Evolutionary conservation across 2,329 filamentous ascomycete species (phyloP), one percentile per base, ranked within the genome.

Genomic region (Delphinella strobiligena): DNA sequence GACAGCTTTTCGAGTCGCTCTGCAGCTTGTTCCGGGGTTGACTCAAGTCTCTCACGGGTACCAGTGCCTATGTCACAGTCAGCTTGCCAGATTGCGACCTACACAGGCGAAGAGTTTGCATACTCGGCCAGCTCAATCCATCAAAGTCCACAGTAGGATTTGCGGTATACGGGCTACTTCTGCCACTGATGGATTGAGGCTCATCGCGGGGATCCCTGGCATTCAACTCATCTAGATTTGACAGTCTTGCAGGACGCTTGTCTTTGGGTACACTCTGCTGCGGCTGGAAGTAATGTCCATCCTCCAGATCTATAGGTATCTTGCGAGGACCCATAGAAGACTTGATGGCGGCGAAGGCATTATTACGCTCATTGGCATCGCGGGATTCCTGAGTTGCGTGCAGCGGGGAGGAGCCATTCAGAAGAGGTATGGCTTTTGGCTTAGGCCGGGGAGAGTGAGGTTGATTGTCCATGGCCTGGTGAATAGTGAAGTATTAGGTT

Each of bases 31-130:
- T 74, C 69, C 1, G 73, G 69, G 2, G 68, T 72, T 2, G 72
- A 69, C 45, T 76, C 73, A 42, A 74, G 63, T 34, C 74, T 67
- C 47, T 72, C 70, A 34, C 78, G 71, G 2, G 81, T 85, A 41
- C 82, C 81, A 24, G 62, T 61, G 50, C 74, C 75, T 78, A 40
- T 19, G 9, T 9, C 2, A 35, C 29, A 16, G 34, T 47, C 31
- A 47, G 45, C 17, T 12, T 12, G n/a, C n/a, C n/a, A n/a, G n/a
- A 31, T 5, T 22, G 15, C 8, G 4, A 29, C 19, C 12, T 17
- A 37, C 15, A 5, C 8, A 10, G 11, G 15, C 15, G n/a, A 10
- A 12, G 11, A 5, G 9, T 2, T 16, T 8, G 22, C 60, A 53
- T 61, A 61, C 68, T 71, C 14, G 69, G 69, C 67, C 69, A 73